phyloP scores from a whole-genome alignment of 1,284 basidiomycete species.

The Porodaedalea pini region DNA sequence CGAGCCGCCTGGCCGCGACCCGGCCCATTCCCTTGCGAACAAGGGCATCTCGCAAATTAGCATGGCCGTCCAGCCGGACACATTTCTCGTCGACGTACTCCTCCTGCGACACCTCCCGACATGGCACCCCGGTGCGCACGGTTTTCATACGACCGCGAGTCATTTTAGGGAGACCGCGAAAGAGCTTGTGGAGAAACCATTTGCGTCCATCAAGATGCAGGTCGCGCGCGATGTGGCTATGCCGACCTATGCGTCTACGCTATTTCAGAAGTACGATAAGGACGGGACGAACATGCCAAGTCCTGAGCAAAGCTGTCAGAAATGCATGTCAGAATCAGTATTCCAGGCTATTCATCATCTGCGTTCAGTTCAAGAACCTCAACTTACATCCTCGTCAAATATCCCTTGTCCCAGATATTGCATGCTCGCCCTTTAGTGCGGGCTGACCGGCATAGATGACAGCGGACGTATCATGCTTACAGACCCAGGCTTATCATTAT shows the following conservation, averaged over 20 bases:
- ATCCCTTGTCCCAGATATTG: too few relatives aligned
- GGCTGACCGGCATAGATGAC: too few relatives aligned
- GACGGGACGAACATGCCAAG: background rate
- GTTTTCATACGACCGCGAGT: conserved; percentile 3
- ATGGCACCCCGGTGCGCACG: conserved; percentile 17
- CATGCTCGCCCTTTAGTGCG: too few relatives aligned
- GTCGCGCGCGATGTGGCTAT: conserved; percentile 14
- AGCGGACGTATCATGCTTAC: too few relatives aligned
- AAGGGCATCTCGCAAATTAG: conserved; percentile 12
- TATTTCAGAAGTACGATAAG: conserved; percentile 13
- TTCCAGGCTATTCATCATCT: too few relatives aligned
- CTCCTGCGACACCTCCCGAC: conserved; percentile 18
- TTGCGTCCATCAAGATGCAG: conserved; percentile 17
- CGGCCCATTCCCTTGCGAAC: conserved; percentile 14
- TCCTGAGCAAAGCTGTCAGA: too few relatives aligned
- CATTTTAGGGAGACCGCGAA: conserved; percentile 11
- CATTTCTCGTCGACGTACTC: conserved; percentile 19
- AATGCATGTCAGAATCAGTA: too few relatives aligned
- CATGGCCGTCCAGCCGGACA: conserved; percentile 19
- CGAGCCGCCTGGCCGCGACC: conserved; percentile 6
- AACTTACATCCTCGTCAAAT: too few relatives aligned
- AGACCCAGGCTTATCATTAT: too few relatives aligned
- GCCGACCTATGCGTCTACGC: conserved; percentile 12
- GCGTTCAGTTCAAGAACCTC: too few relatives aligned
- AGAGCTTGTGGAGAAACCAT: conserved; percentile 17